A percentile compares a stretch with the other conserved stretches of the same genome.
Evolutionary conservation across 2,329 filamentous ascomycete genomes (phyloP).

Genomic region (Aspergillus ochraceus): DNA sequence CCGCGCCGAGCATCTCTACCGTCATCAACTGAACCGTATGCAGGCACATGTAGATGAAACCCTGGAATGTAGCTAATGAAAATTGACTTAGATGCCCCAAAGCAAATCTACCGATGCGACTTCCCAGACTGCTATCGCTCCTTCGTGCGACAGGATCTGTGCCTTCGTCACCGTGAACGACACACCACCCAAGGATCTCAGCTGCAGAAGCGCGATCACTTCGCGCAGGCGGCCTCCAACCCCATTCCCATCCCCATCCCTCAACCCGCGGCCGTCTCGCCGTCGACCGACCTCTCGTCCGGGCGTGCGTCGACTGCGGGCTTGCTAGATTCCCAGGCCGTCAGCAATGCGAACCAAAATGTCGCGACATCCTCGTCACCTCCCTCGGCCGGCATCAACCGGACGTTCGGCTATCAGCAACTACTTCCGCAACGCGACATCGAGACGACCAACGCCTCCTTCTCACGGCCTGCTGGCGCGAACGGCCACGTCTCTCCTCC

Average conservation of each 20-base stretch:
- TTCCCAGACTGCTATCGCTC: conserved; percentile 86
- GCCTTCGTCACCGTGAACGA: conserved; percentile 78
- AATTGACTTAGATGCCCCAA: conserved; percentile 69
- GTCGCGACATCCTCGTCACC: conserved; percentile 24
- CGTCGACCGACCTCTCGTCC: conserved; percentile 3
- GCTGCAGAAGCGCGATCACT: conserved; percentile 50
- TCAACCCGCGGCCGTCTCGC: conserved; percentile 9
- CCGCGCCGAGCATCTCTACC: conserved; percentile 91
- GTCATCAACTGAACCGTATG: conserved; percentile 89
- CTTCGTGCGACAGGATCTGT: conserved; percentile 91
- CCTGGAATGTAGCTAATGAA: neutral
- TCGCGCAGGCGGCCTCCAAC: conserved; percentile 34
- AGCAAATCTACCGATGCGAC: conserved; percentile 92
- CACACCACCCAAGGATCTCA: conserved; percentile 66
- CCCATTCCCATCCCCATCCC: conserved; percentile 17
- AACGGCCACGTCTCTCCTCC: conserved; percentile 31
- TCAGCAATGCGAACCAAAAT: conserved; percentile 20
- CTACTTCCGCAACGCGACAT: conserved; percentile 25
- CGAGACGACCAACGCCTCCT: conserved; percentile 22
- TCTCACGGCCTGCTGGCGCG: conserved; percentile 27
- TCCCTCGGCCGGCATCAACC: conserved; percentile 24
- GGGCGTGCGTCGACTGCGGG: neutral
- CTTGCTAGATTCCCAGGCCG: neutral
- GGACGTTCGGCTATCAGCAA: conserved; percentile 26
- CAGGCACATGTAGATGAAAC: neutral